Base-by-base conservation (phyloP, 2,329 filamentous ascomycete species). In the Talaromyces sp. region DNA sequence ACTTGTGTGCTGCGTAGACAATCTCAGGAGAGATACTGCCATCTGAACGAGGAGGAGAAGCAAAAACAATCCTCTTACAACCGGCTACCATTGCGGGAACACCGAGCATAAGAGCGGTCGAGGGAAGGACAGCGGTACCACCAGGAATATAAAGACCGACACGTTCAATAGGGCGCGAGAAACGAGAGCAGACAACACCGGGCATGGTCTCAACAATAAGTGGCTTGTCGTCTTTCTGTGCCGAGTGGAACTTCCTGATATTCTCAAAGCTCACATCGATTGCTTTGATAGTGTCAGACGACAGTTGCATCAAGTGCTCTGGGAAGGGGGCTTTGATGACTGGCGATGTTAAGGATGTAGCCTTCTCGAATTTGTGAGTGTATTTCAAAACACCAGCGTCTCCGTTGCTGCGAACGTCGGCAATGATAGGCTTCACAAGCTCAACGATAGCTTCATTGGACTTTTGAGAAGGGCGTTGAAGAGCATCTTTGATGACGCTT, bases 321-420 rank as follows among this genome's bases (percentile, higher is more conserved):
- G 92, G 89, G 82, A 97, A 99, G 0, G 95, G 95, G 0, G 95
- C 94, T 73, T 88, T 90, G 68, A 99, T 83, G 15, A 99, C 93
- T 0, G 94, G 92, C 0, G 93, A 94, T 15, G 88, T 95, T 67
- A 99, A 83, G 2, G 91, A 94, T 0, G 92, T 96, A 0, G 94
- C 95, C 81, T 94, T 97, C 76, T 99, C 95, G 71, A 99, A 99
- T 78, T 96, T 97, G 85, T 97, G 93, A 1, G 95, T 98, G 78
- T 97, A 98, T 60, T 91, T 90, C 53, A 99, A 85, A 27, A 99
- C 84, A 2, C 92, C 93, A 72, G 90, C 90, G 79, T 99, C 95
- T 62, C 95, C 95, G 38, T 91, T 88, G 51, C 87, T 84, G 64
- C 89, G 91, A 64, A 99, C 90, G 58, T 93, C 91, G 65, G 94